Evolutionary conservation across 768 basidiomycete species (phyloP).

Genomic region (Rubroboletus satanas): DNA sequence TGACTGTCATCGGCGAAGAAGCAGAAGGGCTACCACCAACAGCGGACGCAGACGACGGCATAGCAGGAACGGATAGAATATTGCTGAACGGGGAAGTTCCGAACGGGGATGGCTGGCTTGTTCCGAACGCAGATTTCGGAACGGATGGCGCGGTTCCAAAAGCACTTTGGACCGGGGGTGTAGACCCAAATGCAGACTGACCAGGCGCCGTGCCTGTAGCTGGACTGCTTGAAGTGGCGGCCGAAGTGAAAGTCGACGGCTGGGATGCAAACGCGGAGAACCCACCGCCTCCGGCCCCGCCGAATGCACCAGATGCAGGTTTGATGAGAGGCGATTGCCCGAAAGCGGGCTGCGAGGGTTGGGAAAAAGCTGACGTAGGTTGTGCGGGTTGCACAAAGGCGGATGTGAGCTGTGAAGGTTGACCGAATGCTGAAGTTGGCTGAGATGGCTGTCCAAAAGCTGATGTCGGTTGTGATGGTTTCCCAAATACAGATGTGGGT

Average conservation of each 20-base stretch:
- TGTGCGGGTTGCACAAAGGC: constrained; percentile 31
- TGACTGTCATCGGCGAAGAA: constrained; percentile 24
- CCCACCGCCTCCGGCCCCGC: constrained; percentile 39
- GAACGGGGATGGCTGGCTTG: constrained; percentile 25
- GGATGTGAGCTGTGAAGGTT: constrained; percentile 27
- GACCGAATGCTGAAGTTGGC: constrained; percentile 35
- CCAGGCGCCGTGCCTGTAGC: constrained; percentile 3
- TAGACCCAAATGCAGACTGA: constrained; percentile 22
- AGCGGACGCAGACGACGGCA: constrained; percentile 20
- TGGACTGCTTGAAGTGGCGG: constrained; percentile 2
- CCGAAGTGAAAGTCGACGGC: constrained; percentile 40
- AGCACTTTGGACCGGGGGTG: constrained; percentile 17
- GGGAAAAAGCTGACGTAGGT: constrained; percentile 26
- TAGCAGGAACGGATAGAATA: constrained; percentile 16
- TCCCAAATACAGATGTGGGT: constrained; percentile 34
- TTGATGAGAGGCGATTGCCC: constrained; percentile 43
- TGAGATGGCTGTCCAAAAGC: constrained; percentile 35
- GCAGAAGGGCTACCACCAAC: constrained; percentile 25
- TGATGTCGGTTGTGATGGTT: constrained; percentile 24
- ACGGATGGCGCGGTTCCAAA: constrained; percentile 11
- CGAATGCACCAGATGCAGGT: constrained; percentile 51
- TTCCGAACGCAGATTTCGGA: constrained; percentile 17
- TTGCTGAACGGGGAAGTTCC: constrained; percentile 21
- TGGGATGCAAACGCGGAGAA: constrained; percentile 53
- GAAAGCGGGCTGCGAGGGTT: constrained; percentile 34